phyloP scores from a whole-genome alignment of 805 yeast genomes.

The Dipodascopsis tothii region DNA sequence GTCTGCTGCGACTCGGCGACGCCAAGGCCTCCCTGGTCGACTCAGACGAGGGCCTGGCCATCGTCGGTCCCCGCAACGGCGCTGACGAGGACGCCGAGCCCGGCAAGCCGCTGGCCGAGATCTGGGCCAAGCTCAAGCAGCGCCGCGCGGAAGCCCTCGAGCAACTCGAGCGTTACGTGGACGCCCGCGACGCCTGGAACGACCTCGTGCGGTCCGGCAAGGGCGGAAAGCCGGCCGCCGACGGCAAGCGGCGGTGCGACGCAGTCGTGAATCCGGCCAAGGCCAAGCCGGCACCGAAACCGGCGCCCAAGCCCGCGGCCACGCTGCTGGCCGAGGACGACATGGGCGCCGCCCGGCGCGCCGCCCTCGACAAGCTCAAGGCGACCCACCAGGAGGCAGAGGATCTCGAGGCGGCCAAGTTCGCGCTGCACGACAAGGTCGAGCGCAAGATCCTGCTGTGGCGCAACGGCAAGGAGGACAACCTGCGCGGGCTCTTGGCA shows the following conservation, averaged over 20 bases:
- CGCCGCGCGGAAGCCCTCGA: slow-evolving; percentile 82
- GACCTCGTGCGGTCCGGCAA: slow-evolving; percentile 61
- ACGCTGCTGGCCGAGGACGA: neutral
- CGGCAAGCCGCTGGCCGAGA: slow-evolving; percentile 52
- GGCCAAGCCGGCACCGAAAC: slow-evolving; percentile 42
- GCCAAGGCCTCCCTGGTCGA: slow-evolving; percentile 45
- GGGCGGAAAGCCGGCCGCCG: slow-evolving; percentile 56
- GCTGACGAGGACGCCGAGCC: slow-evolving; percentile 40
- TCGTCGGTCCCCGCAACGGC: slow-evolving; percentile 35
- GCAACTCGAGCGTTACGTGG: slow-evolving; percentile 59
- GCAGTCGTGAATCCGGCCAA: slow-evolving; percentile 51
- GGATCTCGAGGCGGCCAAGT: slow-evolving; percentile 49
- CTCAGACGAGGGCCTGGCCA: slow-evolving; percentile 42
- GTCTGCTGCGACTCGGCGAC: slow-evolving; percentile 63
- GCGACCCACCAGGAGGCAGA: slow-evolving; percentile 41
- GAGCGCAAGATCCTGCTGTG: slow-evolving; percentile 49
- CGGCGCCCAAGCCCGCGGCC: slow-evolving; percentile 26
- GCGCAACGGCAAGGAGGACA: slow-evolving; percentile 71
- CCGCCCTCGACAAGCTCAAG: slow-evolving; percentile 48
- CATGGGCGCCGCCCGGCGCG: slow-evolving; percentile 27
- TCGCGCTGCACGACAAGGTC: slow-evolving; percentile 56
- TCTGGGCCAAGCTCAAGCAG: slow-evolving; percentile 64
- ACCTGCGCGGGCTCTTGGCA: slow-evolving; percentile 68
- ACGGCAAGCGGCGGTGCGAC: slow-evolving; percentile 74
- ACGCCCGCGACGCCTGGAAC: slow-evolving; percentile 56